Percentiles rank a stretch among this genome's conserved stretches.
These are phyloP conservation scores for Arabidopsis hybrid DNA, from an alignment of 441 rosid species.

Conservation along the genomic window DNA sequence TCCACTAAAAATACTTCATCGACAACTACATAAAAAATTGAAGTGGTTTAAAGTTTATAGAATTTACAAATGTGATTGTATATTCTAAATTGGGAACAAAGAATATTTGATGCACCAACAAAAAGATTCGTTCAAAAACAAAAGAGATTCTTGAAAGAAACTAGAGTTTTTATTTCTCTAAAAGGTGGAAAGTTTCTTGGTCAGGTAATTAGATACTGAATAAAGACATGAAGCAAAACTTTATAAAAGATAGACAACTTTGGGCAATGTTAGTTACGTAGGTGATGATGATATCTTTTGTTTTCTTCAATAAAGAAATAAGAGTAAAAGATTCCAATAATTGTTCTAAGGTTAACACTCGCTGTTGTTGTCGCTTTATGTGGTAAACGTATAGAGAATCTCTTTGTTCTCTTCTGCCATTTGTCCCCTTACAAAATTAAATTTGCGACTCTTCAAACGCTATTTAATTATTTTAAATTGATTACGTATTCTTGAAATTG, in stretches of 20 bases:
- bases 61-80: not conserved
- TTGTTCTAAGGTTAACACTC: slow-evolving; percentile 18
- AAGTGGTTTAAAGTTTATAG: not conserved
- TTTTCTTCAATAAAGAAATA: slow-evolving; percentile 26
- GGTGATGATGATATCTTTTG: slow-evolving; percentile 38
- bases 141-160: not conserved
- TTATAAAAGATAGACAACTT: slow-evolving; percentile 18
- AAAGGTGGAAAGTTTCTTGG: slow-evolving; percentile 27
- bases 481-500: slow-evolving; percentile 13
- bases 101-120: slow-evolving; percentile 27
- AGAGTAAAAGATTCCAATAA: slow-evolving; percentile 41
- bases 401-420: slow-evolving; percentile 13
- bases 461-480: slow-evolving; percentile 4
- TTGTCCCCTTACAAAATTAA: slow-evolving; percentile 20
- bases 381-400: slow-evolving; percentile 5
- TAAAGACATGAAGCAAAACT: slow-evolving; percentile 26
- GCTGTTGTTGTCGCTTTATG: slow-evolving; percentile 35
- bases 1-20: not conserved
- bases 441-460: slow-evolving; percentile 15
- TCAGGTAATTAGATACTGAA: slow-evolving; percentile 29
- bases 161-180: not conserved
- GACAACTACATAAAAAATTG: not conserved
- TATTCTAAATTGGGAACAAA: slow-evolving; percentile 13
- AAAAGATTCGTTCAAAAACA: slow-evolving; percentile 17
- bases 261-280: slow-evolving; percentile 38